Evolutionary conservation across 1,284 basidiomycete species (phyloP).

Genomic region (Sporisorium exsertum): DNA sequence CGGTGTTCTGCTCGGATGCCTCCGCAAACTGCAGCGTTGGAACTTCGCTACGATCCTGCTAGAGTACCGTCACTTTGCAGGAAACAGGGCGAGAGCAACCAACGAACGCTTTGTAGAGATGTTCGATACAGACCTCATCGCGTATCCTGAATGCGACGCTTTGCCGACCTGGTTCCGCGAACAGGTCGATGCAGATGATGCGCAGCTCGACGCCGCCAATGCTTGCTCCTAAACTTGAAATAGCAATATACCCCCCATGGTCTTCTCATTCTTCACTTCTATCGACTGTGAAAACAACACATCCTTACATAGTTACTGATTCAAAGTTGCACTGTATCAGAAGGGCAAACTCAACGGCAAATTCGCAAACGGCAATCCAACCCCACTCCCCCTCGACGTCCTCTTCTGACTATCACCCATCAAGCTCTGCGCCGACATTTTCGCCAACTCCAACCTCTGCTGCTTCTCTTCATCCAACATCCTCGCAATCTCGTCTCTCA

Average conservation of each 20-base stretch:
- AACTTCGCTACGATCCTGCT: conserved; percentile 66
- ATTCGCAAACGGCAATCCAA: conserved; percentile 25
- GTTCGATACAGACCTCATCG: conserved; percentile 66
- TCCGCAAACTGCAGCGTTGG: conserved; percentile 64
- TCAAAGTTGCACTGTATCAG: not conserved
- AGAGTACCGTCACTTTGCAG: conserved; percentile 66
- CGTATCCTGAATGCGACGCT: conserved; percentile 46
- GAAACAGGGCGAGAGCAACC: conserved; percentile 53
- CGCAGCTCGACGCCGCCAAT: conserved; percentile 34
- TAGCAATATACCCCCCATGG: conserved; percentile 9
- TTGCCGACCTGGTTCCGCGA: conserved; percentile 60
- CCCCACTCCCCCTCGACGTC: not conserved
- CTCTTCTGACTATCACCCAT: not conserved
- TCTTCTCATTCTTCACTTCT: not conserved
- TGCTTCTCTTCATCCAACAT: conserved; percentile 37
- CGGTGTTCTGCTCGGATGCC: conserved; percentile 61
- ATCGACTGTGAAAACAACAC: not conserved
- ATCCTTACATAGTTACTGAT: too few species aligned
- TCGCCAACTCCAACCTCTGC: conserved; percentile 14
- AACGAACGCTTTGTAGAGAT: conserved; percentile 68
- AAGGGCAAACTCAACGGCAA: conserved; percentile 26
- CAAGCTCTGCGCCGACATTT: conserved; percentile 13
- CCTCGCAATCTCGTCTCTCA: conserved; percentile 26
- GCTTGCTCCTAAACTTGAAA: not conserved
- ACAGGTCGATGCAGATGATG: conserved; percentile 47